These are phyloP conservation scores for Papilionanthe hybrid DNA, from an alignment of 116 monocot species.

Conservation along the genomic window DNA sequence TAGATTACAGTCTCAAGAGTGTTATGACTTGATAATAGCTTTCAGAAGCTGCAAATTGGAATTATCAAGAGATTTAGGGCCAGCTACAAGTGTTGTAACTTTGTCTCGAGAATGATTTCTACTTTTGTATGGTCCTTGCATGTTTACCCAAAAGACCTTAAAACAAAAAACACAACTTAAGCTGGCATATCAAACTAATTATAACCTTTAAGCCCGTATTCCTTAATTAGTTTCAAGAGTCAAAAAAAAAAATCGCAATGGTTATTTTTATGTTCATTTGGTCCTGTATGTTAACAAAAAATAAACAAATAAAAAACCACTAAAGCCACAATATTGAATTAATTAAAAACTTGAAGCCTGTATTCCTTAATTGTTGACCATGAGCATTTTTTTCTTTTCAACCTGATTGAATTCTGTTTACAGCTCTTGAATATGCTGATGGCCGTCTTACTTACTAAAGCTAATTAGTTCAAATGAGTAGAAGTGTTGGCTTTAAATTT, in stretches of 20 bases:
- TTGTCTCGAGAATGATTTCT: not conserved
- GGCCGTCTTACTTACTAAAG: not conserved
- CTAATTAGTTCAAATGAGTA: not conserved
- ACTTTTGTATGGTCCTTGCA: not conserved
- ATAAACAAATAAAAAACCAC: not conserved
- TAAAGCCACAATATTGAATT: not conserved
- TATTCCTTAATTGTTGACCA: not conserved
- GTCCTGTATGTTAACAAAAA: not conserved
- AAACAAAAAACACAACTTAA: not conserved
- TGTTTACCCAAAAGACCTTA: not conserved
- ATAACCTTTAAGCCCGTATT: not conserved
- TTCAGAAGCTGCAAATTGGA: too few relatives aligned
- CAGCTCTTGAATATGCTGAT: not conserved
- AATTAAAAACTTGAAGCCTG: not conserved
- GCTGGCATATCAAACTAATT: not conserved
- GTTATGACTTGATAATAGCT: too few relatives aligned
- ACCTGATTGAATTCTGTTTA: not conserved
- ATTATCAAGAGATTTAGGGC: too few relatives aligned
- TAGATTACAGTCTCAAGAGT: not conserved
- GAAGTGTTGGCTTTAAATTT: too few relatives aligned
- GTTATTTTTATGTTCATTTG: not conserved
- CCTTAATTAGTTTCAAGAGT: not conserved
- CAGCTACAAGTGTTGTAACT: not conserved
- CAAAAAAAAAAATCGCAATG: not conserved
- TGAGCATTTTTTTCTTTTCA: not conserved